Base-by-base conservation (phyloP, 1,139 yeast species). In the Hansenula lynferdii region DNA sequence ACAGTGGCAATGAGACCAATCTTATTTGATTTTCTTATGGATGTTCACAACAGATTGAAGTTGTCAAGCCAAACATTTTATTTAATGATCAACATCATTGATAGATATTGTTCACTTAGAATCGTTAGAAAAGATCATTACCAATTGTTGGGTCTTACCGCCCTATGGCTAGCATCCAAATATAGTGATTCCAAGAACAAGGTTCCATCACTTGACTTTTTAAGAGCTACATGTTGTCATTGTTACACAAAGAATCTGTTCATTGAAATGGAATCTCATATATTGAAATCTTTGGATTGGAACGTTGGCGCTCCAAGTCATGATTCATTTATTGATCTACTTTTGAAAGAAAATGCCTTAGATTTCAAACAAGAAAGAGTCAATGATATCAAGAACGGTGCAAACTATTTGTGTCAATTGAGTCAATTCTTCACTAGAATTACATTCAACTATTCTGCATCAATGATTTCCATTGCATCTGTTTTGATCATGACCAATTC, bases 1-100 rank as follows among this genome's bases (percentile, higher is more conserved):
- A 82, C 80, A 49, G 85, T 96, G 90, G 77, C 72, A 51, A 87
- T 86, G 95, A 73, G 96, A 49, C 94, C 95, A 2, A 80, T 77
- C 49, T 69, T 92, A 39, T 74, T 90, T 44, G 96, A 90, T 58
- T 92, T 89, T 57, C 64, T 92, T 35, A 71, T 89, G 54, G 96
- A 90, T 59, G 77, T 92, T 48, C 97, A 92, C 57, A 67, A 80
- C 10, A 78, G 89, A 37, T 75, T 90, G 52, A 80, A 75, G 44
- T 70, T 92, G 41, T 83, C 81, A 41, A 80, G 89, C 3, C 82
- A 86, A 41, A 89, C 97, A 1, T 68, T 90, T 39, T 86, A 85
- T 52, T 70, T 85, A 42, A 82, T 95, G 37, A 75, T 89, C 62
- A 85, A 82, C 60, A 80, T 92, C 49, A 75, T 90, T 41, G 97